phyloP scores from a whole-genome alignment of 192 early-diverging fungal species.

The Fimicolochytrium jonesii region DNA sequence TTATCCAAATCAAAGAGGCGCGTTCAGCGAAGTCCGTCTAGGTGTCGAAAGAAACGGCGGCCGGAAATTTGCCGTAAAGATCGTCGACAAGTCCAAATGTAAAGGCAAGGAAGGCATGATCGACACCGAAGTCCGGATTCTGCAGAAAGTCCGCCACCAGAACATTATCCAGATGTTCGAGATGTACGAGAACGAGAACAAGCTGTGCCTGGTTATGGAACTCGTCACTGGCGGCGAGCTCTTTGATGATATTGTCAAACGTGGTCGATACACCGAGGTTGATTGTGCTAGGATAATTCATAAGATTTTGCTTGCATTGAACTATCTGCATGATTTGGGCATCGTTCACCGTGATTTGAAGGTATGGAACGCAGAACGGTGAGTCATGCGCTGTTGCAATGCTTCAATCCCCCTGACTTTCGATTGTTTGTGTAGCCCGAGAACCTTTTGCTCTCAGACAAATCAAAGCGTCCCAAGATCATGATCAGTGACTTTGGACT shows the following conservation, averaged over 20 bases:
- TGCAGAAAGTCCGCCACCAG: constrained; percentile 66
- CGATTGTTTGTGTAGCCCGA: constrained; percentile 38
- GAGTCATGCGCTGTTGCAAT: too few relatives aligned
- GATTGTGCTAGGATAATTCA: constrained; percentile 75
- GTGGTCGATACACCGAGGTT: constrained; percentile 67
- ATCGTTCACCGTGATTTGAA: constrained; percentile 97
- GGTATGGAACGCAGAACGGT: too few relatives aligned
- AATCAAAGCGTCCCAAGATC: constrained; percentile 48
- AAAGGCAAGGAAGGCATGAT: constrained; percentile 68
- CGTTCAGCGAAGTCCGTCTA: constrained; percentile 73
- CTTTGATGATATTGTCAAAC: constrained; percentile 85
- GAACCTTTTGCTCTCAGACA: constrained; percentile 52
- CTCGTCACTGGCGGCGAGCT: constrained; percentile 82
- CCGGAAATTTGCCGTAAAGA: constrained; percentile 75
- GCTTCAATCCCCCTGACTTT: not conserved
- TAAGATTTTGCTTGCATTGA: constrained; percentile 73
- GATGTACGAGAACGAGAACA: constrained; percentile 54
- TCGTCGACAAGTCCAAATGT: constrained; percentile 76
- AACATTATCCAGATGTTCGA: constrained; percentile 55
- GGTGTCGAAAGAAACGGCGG: constrained; percentile 62
- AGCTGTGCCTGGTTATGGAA: constrained; percentile 58
- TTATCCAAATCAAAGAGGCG: constrained; percentile 34
- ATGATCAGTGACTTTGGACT: constrained; percentile 97
- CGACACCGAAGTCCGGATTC: constrained; percentile 75
- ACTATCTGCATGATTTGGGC: constrained; percentile 78